Conservation (phyloP, 2,329 filamentous ascomycete species). For the Talaromyces sp. region DNA sequence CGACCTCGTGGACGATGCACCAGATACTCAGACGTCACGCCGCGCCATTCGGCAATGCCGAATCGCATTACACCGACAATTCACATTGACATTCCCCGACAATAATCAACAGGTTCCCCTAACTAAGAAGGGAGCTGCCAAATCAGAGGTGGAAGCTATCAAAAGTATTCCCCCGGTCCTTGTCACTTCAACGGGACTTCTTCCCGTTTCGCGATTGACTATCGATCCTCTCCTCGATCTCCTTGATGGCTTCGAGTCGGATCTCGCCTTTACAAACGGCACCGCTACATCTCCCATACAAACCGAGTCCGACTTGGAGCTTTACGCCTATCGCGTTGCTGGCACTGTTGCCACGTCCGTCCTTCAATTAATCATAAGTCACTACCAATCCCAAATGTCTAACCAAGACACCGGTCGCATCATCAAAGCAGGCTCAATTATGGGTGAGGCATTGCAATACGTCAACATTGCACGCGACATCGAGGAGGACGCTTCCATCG, state of each 20-base stretch:
- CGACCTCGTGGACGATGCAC: constrained; percentile 67
- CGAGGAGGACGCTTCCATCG: background rate
- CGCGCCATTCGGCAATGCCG: constrained; percentile 6
- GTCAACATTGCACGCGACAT: background rate
- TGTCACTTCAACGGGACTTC: background rate
- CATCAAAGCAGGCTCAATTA: background rate
- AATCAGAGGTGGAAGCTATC: background rate
- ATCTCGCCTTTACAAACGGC: background rate
- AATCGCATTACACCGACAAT: background rate
- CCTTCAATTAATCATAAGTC: background rate
- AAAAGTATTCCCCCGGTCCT: background rate
- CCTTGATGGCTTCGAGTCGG: background rate
- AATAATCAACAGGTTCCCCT: background rate
- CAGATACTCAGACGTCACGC: constrained; percentile 28
- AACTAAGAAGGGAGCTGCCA: background rate
- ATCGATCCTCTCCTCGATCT: background rate
- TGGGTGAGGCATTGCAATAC: background rate
- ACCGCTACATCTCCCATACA: background rate
- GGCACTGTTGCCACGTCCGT: background rate
- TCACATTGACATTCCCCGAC: constrained; percentile 8
- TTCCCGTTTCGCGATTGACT: background rate
- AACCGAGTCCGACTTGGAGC: background rate
- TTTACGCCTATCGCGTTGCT: background rate
- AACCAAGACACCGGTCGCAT: background rate
- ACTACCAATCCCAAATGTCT: background rate